phyloP scores from a whole-genome alignment of 1,284 basidiomycete genomes.

The Cryptococcus sp. region DNA sequence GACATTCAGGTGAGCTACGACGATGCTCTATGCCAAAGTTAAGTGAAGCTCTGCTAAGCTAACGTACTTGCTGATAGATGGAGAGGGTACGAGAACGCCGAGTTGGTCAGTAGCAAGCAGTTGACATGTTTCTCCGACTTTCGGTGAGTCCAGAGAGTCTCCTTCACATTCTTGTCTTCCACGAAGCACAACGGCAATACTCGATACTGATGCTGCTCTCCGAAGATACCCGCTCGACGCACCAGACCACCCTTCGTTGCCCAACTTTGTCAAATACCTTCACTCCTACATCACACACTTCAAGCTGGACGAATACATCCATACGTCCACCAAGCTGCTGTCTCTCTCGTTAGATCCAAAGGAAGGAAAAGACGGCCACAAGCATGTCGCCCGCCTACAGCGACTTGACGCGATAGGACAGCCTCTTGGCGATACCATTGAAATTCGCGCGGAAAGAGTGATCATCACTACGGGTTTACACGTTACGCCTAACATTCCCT shows the following conservation, averaged over 20 bases:
- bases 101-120: conserved; percentile 53
- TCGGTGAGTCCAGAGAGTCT: conserved; percentile 41
- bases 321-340: conserved; percentile 57
- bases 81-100: conserved; percentile 58
- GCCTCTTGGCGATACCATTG: conserved; percentile 13
- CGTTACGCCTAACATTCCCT: conserved; percentile 58
- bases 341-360: conserved; percentile 30
- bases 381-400: conserved; percentile 29
- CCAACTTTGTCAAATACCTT: conserved; percentile 63
- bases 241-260: conserved; percentile 63
- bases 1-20: conserved; percentile 57
- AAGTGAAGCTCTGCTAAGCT: too few relatives aligned
- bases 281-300: conserved; percentile 60
- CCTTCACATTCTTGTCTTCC: not conserved
- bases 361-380: conserved; percentile 17
- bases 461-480: conserved; percentile 51
- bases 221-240: conserved; percentile 52
- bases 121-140: conserved; percentile 68
- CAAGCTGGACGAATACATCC: conserved; percentile 54
- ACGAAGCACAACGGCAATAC: too few relatives aligned
- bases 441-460: conserved; percentile 29
- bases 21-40: not conserved
- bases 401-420: conserved; percentile 7
- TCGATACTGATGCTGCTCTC: not conserved
- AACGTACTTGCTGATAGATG: conserved; percentile 24